A percentile compares a stretch with the other conserved stretches of the same genome.
phyloP scores from a whole-genome alignment of 306 rosid genomes.

The Astragalus membranaceus region DNA sequence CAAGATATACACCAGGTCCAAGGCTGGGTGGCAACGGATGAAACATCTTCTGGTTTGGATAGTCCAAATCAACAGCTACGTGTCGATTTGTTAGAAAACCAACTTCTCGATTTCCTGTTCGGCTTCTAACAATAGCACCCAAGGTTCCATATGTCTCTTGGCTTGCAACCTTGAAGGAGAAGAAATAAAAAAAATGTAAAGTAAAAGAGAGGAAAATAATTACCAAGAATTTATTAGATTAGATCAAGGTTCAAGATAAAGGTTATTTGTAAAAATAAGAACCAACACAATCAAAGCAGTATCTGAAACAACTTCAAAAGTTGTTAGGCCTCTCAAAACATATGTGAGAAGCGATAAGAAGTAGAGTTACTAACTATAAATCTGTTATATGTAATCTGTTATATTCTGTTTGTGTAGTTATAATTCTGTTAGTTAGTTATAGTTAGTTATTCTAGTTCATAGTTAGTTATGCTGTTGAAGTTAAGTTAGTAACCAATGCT shows the following conservation, averaged over 20 bases:
- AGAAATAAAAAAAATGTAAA: slow-evolving; percentile 22
- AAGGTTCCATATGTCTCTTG: slow-evolving; percentile 95
- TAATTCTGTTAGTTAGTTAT: too few relatives aligned
- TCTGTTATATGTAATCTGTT: too few relatives aligned
- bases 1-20: slow-evolving; percentile 98
- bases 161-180: slow-evolving; percentile 77
- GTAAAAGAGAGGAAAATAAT: not conserved
- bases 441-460: too few relatives aligned
- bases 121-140: slow-evolving; percentile 95
- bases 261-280: not conserved
- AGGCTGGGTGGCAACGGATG: slow-evolving; percentile 98
- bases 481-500: too few relatives aligned
- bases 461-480: too few relatives aligned
- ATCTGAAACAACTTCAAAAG: not conserved
- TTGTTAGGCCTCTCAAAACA: too few relatives aligned
- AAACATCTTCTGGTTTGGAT: slow-evolving; percentile 98
- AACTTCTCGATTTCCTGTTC: slow-evolving; percentile 82
- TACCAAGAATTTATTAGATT: slow-evolving; percentile 16
- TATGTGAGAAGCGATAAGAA: too few relatives aligned
- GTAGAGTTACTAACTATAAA: too few relatives aligned
- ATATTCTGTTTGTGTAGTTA: too few relatives aligned
- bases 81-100: slow-evolving; percentile 98
- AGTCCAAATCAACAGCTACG: slow-evolving; percentile 97
- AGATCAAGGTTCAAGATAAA: slow-evolving; percentile 12
- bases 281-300: not conserved